Percentiles rank a stretch among this genome's conserved stretches.
Conservation (phyloP, 495 filamentous ascomycete genomes). For the Cryomyces minteri region DNA sequence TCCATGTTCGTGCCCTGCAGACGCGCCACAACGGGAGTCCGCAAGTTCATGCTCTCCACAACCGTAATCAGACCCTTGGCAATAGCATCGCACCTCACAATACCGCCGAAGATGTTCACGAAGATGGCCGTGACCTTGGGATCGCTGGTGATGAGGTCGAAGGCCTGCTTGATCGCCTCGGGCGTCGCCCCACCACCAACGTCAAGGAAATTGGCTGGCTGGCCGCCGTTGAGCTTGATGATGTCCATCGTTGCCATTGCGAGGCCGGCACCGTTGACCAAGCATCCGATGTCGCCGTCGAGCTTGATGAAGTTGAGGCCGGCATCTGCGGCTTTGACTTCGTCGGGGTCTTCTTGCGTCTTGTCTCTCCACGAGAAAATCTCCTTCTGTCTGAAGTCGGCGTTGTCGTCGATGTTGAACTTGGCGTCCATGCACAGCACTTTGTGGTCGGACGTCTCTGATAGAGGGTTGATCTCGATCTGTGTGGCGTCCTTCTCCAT, state of each 20-base stretch:
- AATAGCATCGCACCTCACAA: slow-evolving; percentile 95
- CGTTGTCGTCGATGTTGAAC: slow-evolving; percentile 95
- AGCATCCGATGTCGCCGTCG: slow-evolving; percentile 95
- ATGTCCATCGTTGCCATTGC: slow-evolving; percentile 99
- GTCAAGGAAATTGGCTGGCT: slow-evolving; percentile 95
- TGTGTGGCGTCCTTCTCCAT: slow-evolving; percentile 96
- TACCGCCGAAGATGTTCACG: slow-evolving; percentile 99
- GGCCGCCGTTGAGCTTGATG: slow-evolving; percentile 97
- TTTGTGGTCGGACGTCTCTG: slow-evolving; percentile 91
- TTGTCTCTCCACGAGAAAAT: slow-evolving; percentile 85
- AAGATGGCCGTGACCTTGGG: slow-evolving; percentile 98
- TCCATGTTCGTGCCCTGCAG: slow-evolving; percentile 99
- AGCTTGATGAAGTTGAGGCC: slow-evolving; percentile 99
- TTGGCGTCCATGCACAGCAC: slow-evolving; percentile 99
- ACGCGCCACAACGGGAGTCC: slow-evolving; percentile 89
- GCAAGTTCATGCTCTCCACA: slow-evolving; percentile 80
- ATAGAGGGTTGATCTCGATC: slow-evolving; percentile 98
- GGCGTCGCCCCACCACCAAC: slow-evolving; percentile 95
- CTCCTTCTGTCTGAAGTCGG: slow-evolving; percentile 94
- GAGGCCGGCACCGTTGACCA: slow-evolving; percentile 96
- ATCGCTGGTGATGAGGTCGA: slow-evolving; percentile 95
- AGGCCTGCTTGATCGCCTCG: slow-evolving; percentile 89
- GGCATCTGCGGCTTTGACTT: slow-evolving; percentile 85
- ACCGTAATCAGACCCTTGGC: slow-evolving; percentile 90
- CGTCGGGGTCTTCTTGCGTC: slow-evolving; percentile 89